Evolutionary conservation across 176 grass and related monocot genomes (phyloP).

Genomic region (Oryza nivara): DNA sequence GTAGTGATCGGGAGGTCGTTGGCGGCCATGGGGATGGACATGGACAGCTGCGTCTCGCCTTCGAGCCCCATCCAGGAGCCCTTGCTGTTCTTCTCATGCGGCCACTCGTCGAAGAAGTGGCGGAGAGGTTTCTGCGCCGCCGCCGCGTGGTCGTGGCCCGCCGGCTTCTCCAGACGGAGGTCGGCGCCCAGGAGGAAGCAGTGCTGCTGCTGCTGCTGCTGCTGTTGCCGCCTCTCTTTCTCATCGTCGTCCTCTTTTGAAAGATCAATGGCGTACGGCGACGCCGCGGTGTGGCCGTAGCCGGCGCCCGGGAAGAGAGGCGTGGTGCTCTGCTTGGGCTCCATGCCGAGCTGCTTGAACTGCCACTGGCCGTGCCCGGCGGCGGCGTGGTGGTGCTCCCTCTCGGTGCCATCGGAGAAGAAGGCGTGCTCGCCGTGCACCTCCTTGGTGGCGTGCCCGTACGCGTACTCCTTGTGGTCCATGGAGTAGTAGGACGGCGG

Average conservation of each 20-base stretch:
- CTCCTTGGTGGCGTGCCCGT: conserved; percentile 60
- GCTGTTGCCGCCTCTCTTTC: conserved; percentile 45
- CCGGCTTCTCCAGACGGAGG: conserved; percentile 72
- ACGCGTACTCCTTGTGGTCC: conserved; percentile 53
- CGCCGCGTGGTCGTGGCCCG: not conserved
- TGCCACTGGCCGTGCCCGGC: conserved; percentile 65
- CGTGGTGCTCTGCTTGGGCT: conserved; percentile 28
- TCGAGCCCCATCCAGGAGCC: conserved; percentile 73
- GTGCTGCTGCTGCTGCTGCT: conserved; percentile 86
- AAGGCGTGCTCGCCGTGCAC: conserved; percentile 74
- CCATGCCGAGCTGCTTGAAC: conserved; percentile 74
- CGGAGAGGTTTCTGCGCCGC: conserved; percentile 70
- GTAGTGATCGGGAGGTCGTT: conserved; percentile 57
- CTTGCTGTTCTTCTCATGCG: conserved; percentile 60
- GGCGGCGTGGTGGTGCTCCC: conserved; percentile 46
- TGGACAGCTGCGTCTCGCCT: conserved; percentile 76
- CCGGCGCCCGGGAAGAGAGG: conserved; percentile 38
- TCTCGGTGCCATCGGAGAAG: conserved; percentile 62
- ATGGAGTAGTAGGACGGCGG: conserved; percentile 51
- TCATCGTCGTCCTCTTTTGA: conserved; percentile 39
- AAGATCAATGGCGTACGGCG: conserved; percentile 37
- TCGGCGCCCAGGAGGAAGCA: conserved; percentile 85
- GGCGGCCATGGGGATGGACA: conserved; percentile 61
- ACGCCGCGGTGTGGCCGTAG: conserved; percentile 35
- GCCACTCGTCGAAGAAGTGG: conserved; percentile 89